Conservation (phyloP, 2,329 filamentous ascomycete genomes). For the Talaromyces sp. region DNA sequence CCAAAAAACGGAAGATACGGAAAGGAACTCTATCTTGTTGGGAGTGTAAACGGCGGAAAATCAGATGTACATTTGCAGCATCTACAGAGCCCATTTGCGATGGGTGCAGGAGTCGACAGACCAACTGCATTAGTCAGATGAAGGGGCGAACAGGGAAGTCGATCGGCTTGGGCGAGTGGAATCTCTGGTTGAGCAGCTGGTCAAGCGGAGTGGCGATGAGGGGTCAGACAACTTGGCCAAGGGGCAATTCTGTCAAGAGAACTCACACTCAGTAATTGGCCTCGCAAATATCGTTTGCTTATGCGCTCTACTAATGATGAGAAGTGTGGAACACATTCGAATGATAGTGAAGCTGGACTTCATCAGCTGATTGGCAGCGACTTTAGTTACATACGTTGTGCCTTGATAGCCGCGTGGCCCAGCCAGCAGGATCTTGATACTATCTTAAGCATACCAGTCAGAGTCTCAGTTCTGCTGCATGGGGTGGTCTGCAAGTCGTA, state of each 20-base stretch:
- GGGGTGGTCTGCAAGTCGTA: conserved; percentile 6
- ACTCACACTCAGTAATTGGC: neutral
- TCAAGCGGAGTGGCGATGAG: neutral
- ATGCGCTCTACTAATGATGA: neutral
- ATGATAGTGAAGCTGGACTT: neutral
- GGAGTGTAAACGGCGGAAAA: conserved; percentile 16
- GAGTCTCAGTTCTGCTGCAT: neutral
- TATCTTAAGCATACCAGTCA: neutral
- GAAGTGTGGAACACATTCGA: neutral
- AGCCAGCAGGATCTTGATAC: neutral
- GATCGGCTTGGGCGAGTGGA: conserved; percentile 7
- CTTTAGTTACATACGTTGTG: neutral
- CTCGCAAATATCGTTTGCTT: neutral
- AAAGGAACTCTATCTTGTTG: conserved; percentile 17
- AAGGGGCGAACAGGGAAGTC: conserved; percentile 15
- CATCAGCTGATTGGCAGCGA: neutral
- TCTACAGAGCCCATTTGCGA: conserved; percentile 17
- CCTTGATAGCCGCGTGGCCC: neutral
- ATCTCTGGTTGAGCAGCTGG: conserved; percentile 3
- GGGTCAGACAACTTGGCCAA: neutral
- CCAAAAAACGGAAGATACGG: conserved; percentile 17
- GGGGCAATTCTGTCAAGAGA: neutral
- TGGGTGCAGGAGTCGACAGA: conserved; percentile 21
- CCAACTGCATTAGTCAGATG: conserved; percentile 48
- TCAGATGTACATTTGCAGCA: conserved; percentile 5